These are phyloP conservation scores for Candida nitratophila DNA, from an alignment of 805 yeast species.

Conservation along the genomic window DNA sequence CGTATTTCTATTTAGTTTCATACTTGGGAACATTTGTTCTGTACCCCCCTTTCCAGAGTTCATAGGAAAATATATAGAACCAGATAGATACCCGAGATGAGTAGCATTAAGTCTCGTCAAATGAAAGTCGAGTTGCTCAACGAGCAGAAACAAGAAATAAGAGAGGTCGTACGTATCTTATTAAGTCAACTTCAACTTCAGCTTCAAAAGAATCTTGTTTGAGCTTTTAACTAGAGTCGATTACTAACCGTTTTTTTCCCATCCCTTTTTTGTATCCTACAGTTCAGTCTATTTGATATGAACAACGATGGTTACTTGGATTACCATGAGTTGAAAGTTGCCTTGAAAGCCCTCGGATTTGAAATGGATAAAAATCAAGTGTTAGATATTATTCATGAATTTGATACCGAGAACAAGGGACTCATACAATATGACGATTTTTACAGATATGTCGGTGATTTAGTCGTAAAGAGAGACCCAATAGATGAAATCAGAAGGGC, in stretches of 20 bases:
- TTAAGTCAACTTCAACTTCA: neutral
- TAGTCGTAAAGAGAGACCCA: conserved; percentile 85
- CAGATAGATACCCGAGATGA: neutral
- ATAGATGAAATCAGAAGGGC: conserved; percentile 88
- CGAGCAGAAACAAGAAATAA: conserved; percentile 85
- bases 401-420: conserved; percentile 68
- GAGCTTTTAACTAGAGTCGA: neutral
- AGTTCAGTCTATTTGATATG: conserved; percentile 82
- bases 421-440: conserved; percentile 78
- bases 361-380: conserved; percentile 73
- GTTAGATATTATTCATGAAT: conserved; percentile 68
- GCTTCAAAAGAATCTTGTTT: neutral
- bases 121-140: conserved; percentile 63
- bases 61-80: no score
- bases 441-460: conserved; percentile 70
- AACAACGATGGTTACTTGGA: conserved; percentile 86
- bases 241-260: neutral
- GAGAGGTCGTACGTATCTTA: conserved; percentile 59
- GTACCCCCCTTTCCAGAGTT: neutral
- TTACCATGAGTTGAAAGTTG: conserved; percentile 90
- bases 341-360: conserved; percentile 89
- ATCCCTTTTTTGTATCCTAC: neutral
- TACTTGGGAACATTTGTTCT: no score
- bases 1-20: no score
- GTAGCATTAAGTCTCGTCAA: conserved; percentile 19